Evolutionary conservation across 768 basidiomycete genomes (phyloP).

Genomic region (Leucocoprinus sp.): DNA sequence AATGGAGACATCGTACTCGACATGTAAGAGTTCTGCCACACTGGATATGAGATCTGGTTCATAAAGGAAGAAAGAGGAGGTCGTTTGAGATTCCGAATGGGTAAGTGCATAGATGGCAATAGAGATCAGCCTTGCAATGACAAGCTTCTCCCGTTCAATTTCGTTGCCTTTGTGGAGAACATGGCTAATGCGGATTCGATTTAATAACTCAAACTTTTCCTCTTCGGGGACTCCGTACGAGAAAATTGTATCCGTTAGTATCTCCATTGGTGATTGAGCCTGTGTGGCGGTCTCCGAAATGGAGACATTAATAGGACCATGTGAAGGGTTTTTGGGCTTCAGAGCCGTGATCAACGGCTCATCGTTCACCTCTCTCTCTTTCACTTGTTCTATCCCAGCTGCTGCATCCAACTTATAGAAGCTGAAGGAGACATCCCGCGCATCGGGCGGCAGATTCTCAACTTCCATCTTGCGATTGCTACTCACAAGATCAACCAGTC

Average conservation of each 20-base stretch:
- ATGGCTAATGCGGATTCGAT: constrained; percentile 75
- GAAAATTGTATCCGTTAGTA: constrained; percentile 69
- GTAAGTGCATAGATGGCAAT: constrained; percentile 91
- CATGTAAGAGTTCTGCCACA: constrained; percentile 82
- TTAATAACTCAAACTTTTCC: constrained; percentile 84
- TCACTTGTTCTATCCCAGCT: constrained; percentile 32
- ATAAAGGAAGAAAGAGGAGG: constrained; percentile 81
- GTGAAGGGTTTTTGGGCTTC: constrained; percentile 28
- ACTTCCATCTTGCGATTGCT: constrained; percentile 43
- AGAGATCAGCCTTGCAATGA: constrained; percentile 74
- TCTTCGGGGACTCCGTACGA: constrained; percentile 62
- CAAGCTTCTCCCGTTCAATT: constrained; percentile 68
- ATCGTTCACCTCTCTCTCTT: constrained; percentile 36
- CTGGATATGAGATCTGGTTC: constrained; percentile 90
- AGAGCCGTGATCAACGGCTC: constrained; percentile 37
- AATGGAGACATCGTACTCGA: constrained; percentile 63
- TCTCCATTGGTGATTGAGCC: constrained; percentile 60
- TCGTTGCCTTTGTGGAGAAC: constrained; percentile 52
- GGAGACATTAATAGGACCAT: constrained; percentile 53
- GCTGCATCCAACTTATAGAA: constrained; percentile 61
- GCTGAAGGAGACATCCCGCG: constrained; percentile 71
- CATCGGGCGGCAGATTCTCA: constrained; percentile 60
- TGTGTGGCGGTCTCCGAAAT: constrained; percentile 54
- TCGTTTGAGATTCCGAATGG: constrained; percentile 69
- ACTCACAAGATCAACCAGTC: constrained; percentile 65